These are phyloP conservation scores for Pythium utonaiense DNA, from an alignment of 352 stramenopile genomes.

Conservation along the genomic window DNA sequence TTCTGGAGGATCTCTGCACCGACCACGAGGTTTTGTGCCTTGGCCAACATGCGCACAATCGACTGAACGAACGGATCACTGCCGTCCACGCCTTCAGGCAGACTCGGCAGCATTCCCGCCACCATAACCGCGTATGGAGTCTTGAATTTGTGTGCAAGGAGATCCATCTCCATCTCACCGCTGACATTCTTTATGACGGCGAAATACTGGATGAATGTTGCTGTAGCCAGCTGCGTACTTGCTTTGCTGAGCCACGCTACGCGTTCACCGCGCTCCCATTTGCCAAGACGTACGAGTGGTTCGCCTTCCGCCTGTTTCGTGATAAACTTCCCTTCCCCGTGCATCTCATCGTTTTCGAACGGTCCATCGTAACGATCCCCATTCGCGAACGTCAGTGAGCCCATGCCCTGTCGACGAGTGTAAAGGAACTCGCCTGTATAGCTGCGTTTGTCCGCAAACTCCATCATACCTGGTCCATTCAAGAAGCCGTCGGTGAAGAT, in stretches of 20 bases:
- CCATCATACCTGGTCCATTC: slow-evolving; percentile 47
- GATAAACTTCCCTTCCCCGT: slow-evolving; percentile 79
- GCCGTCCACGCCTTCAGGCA: slow-evolving; percentile 67
- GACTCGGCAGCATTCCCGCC: slow-evolving; percentile 56
- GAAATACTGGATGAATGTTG: slow-evolving; percentile 80
- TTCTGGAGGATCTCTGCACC: slow-evolving; percentile 61
- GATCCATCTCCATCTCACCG: slow-evolving; percentile 60
- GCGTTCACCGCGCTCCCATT: slow-evolving; percentile 64
- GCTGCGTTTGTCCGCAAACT: slow-evolving; percentile 68
- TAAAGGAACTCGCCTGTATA: slow-evolving; percentile 58
- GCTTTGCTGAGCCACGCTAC: slow-evolving; percentile 62
- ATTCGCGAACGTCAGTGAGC: slow-evolving; percentile 81
- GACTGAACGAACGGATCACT: slow-evolving; percentile 67
- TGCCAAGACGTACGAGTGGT: slow-evolving; percentile 54
- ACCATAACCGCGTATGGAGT: slow-evolving; percentile 82
- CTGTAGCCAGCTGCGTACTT: slow-evolving; percentile 64
- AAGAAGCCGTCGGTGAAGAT: slow-evolving; percentile 57
- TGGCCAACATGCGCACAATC: slow-evolving; percentile 68
- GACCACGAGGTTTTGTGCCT: slow-evolving; percentile 73
- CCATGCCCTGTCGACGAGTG: slow-evolving; percentile 69
- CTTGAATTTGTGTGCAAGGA: slow-evolving; percentile 62
- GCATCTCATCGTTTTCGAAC: slow-evolving; percentile 79
- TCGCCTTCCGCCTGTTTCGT: slow-evolving; percentile 35
- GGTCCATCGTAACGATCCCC: slow-evolving; percentile 90
- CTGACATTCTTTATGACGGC: slow-evolving; percentile 32